These are phyloP conservation scores for Fomitopsis pulvina DNA, from an alignment of 768 basidiomycete genomes.

Conservation along the genomic window DNA sequence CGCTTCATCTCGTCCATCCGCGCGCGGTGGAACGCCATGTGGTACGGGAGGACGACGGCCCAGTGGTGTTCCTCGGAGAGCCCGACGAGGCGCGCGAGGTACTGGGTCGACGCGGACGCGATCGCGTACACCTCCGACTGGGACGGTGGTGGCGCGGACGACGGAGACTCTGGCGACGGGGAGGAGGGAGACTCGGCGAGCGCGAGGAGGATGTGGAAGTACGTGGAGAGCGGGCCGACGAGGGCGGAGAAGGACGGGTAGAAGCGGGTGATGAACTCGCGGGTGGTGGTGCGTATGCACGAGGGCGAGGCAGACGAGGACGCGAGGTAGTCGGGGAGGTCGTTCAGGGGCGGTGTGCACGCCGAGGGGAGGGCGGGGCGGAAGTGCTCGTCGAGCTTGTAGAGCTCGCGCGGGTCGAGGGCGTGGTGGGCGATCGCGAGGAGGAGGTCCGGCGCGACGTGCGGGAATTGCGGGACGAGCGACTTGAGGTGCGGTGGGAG, in stretches of 20 bases:
- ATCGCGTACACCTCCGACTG: background rate
- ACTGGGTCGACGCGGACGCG: background rate
- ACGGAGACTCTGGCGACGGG: background rate
- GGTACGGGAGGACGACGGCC: conserved; percentile 1
- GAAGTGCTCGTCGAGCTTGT: conserved; percentile 1
- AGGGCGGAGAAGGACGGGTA: conserved; percentile 1
- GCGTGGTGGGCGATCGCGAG: background rate
- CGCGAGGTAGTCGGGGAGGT: background rate
- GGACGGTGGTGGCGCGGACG: background rate
- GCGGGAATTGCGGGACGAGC: conserved; percentile 1
- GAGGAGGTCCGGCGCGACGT: conserved; percentile 5
- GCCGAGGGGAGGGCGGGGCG: background rate
- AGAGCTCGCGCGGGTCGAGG: conserved; percentile 1
- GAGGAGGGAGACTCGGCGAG: background rate
- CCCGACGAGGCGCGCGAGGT: conserved; percentile 1
- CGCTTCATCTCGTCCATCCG: background rate
- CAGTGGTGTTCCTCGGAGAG: conserved; percentile 2
- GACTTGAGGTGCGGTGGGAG: background rate
- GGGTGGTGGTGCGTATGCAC: background rate
- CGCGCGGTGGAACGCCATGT: background rate
- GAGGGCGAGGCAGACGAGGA: background rate
- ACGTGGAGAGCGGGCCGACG: background rate
- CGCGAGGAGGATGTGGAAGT: conserved; percentile 4
- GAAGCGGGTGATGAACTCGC: conserved; percentile 1
- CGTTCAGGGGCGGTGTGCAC: background rate